Base-by-base conservation (phyloP, 768 basidiomycete species). In the Royoungia palumana region DNA sequence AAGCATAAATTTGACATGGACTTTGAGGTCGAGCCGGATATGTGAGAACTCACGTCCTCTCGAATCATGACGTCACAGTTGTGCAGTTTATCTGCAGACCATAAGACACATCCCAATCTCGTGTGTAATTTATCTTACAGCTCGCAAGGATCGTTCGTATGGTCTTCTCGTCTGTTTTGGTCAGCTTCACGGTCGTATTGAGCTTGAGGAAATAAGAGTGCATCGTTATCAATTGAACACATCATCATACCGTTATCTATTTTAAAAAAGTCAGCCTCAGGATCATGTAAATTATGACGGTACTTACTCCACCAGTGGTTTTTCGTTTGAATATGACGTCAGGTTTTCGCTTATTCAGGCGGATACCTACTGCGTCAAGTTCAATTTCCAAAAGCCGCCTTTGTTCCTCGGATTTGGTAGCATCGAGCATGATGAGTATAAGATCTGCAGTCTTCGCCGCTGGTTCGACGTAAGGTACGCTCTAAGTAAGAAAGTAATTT, bases 1-100 rank as follows among this genome's bases (percentile, higher is more conserved):
- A 30, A 27, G 14, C 2, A n/a, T 1, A 41, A 49, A 25, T 41
- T 44, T 35, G 42, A 25, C 2, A 45, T 51, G 1, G 49, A 38
- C 34, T 32, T 51, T 17, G 49, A 35, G 41, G 52, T 46, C 37
- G 16, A 39, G 25, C 45, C 44, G 27, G 12, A 30, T 45, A 28
- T 36, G 30, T 28, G 20, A n/a, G 35, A 25, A 32, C 68, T 58
- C 59, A 96, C 94, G 70, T 99, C 95, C 75, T 99, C 94, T 63
- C 96, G 79, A 59, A 99, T 92, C 93, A 98, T 95, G 9, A 98
- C 87, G 69, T 99, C 95, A 63, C 93, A 95, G 61, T 95, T 90
- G 62, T 92, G 91, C 24, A 93, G 69, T 68, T 91, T 94, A 66
- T 92, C 89, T 91, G 53, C 5, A 37, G 8, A 17, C 1, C 10